Conservation (phyloP, 139 green algal species). For the Closterium sp. region DNA sequence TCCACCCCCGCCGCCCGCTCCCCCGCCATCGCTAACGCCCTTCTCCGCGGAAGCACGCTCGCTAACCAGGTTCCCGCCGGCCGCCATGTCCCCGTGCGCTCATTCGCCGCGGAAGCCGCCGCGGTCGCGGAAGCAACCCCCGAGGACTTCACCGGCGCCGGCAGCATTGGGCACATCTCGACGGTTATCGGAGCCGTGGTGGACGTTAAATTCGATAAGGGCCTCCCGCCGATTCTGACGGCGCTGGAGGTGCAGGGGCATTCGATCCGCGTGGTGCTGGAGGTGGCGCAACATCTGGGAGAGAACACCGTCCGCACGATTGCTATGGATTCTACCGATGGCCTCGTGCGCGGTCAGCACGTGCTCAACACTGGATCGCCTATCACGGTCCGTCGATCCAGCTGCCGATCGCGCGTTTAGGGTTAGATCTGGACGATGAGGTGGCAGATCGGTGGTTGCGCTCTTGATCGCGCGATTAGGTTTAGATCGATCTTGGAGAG, state of each 20-base stretch:
- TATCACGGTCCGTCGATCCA: conserved; percentile 78
- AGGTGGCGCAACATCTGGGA: conserved; percentile 96
- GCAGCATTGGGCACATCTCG: conserved; percentile 45
- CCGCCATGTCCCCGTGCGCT: background rate
- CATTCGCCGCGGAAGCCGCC: conserved; percentile 26
- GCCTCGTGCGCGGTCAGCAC: conserved; percentile 85
- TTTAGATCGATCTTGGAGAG: background rate
- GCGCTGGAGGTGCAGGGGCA: conserved; percentile 70
- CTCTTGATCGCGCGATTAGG: background rate
- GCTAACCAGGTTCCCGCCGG: background rate
- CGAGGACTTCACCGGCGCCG: conserved; percentile 35
- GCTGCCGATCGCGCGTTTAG: background rate
- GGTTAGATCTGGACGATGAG: background rate
- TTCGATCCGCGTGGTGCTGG: conserved; percentile 88
- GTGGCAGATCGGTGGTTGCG: background rate
- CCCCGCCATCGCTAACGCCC: background rate
- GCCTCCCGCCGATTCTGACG: conserved; percentile 88
- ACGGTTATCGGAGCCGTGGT: conserved; percentile 97
- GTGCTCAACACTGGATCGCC: conserved; percentile 88
- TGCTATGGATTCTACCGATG: conserved; percentile 98
- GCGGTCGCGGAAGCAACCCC: background rate
- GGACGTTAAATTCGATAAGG: conserved; percentile 93
- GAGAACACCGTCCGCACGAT: conserved; percentile 97
- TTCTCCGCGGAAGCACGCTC: background rate
- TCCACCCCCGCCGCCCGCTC: background rate